These are phyloP conservation scores for Paramecium primaurelia DNA, from an alignment of 73 alveolate species.

Conservation along the genomic window DNA sequence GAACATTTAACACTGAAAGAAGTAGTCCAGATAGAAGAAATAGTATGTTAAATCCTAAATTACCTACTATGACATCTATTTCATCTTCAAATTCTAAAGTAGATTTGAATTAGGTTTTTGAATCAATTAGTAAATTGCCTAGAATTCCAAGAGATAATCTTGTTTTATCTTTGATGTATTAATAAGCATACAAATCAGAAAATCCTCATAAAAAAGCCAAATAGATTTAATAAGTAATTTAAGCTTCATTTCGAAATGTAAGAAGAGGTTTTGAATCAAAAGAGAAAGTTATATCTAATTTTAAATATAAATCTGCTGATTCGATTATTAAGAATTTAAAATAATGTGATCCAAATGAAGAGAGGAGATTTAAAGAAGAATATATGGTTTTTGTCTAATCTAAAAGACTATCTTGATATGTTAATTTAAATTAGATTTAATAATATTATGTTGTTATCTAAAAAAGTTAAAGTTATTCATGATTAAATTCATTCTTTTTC, in stretches of 20 bases:
- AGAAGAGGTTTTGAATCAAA: not conserved
- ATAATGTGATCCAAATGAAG: not conserved
- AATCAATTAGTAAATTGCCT: conserved; percentile 3
- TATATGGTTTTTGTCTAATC: not conserved
- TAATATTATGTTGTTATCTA: not conserved
- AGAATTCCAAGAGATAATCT: conserved; percentile 33
- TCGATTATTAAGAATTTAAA: not conserved
- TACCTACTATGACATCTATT: not conserved
- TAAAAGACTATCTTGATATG: not conserved
- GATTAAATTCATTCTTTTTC: not conserved
- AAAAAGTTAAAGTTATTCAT: not conserved
- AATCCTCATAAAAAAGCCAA: conserved; percentile 24
- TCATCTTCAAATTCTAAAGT: not conserved
- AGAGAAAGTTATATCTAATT: not conserved
- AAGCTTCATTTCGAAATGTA: conserved; percentile 29
- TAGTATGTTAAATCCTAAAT: not conserved
- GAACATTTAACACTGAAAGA: not conserved
- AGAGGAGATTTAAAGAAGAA: not conserved
- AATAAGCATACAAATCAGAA: conserved; percentile 26
- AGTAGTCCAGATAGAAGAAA: not conserved
- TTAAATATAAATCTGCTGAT: not conserved
- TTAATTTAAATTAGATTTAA: not conserved
- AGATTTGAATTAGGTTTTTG: not conserved
- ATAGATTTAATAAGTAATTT: conserved; percentile 13
- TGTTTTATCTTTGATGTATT: not conserved